Evolutionary conservation across 2,329 filamentous ascomycete species (phyloP), one percentile per base, ranked within the genome.

Genomic region (Acephala macrosclerotiorum): DNA sequence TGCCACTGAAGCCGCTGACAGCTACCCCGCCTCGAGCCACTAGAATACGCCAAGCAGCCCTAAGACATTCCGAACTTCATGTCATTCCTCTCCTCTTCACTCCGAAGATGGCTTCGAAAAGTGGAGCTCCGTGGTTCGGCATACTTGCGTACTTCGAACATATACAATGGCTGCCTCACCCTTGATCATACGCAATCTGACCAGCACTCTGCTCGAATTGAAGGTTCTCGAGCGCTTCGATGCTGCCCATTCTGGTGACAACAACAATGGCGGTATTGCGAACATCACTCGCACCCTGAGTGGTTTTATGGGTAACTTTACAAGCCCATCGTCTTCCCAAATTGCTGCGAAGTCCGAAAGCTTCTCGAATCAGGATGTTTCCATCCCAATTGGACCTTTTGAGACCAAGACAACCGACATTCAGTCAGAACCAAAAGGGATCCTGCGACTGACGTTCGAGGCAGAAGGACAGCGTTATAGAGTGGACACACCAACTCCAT

Each of bases 181-280:
- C 18, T 81, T 97, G 71, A 91, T 86, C 4, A 87, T 97, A 73
- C 93, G 94, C 74, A 97, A 97, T 78, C 82, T 97, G 70, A 95
- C 92, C 53, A 83, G 87, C 64, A 89, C 86, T 58, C 84, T 88
- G n/a, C 82, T 97, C 63, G 87, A 90, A 71, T 85, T 97, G 72
- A 89, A 89, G 77, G 78, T 83, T 66, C 82, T 95, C 65, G 91
- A 96, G 80, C 89, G 90, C 71, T 94, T 94, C 77, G 86, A 89
- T 71, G 84, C 81, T 56, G 82, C 82, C 18, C 71, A 76, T 65
- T 62, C 77, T 38, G 63, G 75, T 66, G 20, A 18, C 38, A 55
- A 47, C 33, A 22, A 53, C 25, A 68, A 69, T 66, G 75, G 72
- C 69, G 78, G 68, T 42, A 68, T 80, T 42, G 71, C 70, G 18